These are phyloP conservation scores for Sistotremastrum suecicum DNA, from an alignment of 768 basidiomycete species.

Conservation along the genomic window DNA sequence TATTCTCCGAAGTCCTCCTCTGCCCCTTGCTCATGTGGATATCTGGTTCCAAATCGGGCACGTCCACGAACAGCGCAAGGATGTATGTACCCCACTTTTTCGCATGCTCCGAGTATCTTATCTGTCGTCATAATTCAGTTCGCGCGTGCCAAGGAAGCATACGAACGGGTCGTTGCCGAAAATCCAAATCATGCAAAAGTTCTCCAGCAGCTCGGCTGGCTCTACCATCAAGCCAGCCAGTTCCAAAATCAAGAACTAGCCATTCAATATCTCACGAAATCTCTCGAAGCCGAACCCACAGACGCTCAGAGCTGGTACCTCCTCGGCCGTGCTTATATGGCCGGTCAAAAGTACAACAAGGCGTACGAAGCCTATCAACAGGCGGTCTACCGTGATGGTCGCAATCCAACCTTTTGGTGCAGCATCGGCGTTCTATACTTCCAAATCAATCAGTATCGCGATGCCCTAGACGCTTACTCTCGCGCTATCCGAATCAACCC, in stretches of 20 bases:
- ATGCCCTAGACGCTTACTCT: constrained; percentile 97
- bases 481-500: constrained; percentile 98
- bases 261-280: constrained; percentile 87
- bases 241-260: constrained; percentile 96
- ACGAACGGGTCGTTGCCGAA: constrained; percentile 87
- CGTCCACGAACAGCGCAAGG: constrained; percentile 94
- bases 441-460: constrained; percentile 99
- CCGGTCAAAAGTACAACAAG: constrained; percentile 96
- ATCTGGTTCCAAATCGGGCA: constrained; percentile 99
- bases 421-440: constrained; percentile 98
- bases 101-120: constrained; percentile 7
- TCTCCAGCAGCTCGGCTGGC: constrained; percentile 93
- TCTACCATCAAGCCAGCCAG: constrained; percentile 89
- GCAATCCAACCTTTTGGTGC: constrained; percentile 99
- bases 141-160: constrained; percentile 82
- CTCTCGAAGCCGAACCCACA: constrained; percentile 84
- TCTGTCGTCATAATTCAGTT: constrained; percentile 34
- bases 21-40: constrained; percentile 89
- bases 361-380: constrained; percentile 99
- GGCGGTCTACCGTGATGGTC: constrained; percentile 96
- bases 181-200: constrained; percentile 95
- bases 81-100: constrained; percentile 38
- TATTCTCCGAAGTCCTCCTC: constrained; percentile 90
- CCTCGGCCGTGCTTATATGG: constrained; percentile 96
- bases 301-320: constrained; percentile 99